Evolutionary conservation across 345 rosid species (phyloP).

Genomic region (Kandelia obovata): DNA sequence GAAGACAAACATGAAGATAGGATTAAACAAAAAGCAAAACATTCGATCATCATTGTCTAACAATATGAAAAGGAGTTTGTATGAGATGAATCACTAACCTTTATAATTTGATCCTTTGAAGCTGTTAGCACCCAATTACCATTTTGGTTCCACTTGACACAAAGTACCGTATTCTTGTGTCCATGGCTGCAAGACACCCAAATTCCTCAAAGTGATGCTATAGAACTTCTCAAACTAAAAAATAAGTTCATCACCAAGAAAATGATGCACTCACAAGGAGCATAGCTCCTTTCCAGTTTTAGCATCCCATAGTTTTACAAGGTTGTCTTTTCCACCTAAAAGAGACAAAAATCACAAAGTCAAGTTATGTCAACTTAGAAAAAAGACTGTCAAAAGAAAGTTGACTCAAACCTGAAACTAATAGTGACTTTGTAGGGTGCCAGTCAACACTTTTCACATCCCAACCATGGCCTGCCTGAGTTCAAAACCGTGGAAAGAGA

Average conservation of each 20-base stretch:
- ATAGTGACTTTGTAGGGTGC: conserved; percentile 95
- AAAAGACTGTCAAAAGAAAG: conserved; percentile 9
- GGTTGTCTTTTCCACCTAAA: conserved; percentile 92
- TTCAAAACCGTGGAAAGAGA: conserved; percentile 46
- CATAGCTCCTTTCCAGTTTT: conserved; percentile 83
- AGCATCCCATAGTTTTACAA: conserved; percentile 99
- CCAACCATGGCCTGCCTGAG: conserved; percentile 99
- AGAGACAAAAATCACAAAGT: conserved; percentile 10
- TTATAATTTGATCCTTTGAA: conserved; percentile 92
- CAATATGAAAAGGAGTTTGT: conserved; percentile 1
- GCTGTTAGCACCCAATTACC: conserved; percentile 98
- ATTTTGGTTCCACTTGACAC: conserved; percentile 98
- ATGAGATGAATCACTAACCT: conserved; percentile 42
- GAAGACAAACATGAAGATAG: conserved; percentile 2
- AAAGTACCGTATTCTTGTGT: conserved; percentile 92
- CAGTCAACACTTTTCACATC: conserved; percentile 99
- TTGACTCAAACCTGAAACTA: conserved; percentile 72
- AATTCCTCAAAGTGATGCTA: background rate
- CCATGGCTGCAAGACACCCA: conserved; percentile 71
- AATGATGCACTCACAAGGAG: conserved; percentile 64
- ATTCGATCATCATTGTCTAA: background rate
- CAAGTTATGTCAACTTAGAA: conserved; percentile 1
- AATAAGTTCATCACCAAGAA: conserved; percentile 12
- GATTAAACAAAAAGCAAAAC: background rate
- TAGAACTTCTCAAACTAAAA: conserved; percentile 9